phyloP scores from a whole-genome alignment of 2,329 filamentous ascomycete genomes.

The Stachybotrys chlorohalonatus region DNA sequence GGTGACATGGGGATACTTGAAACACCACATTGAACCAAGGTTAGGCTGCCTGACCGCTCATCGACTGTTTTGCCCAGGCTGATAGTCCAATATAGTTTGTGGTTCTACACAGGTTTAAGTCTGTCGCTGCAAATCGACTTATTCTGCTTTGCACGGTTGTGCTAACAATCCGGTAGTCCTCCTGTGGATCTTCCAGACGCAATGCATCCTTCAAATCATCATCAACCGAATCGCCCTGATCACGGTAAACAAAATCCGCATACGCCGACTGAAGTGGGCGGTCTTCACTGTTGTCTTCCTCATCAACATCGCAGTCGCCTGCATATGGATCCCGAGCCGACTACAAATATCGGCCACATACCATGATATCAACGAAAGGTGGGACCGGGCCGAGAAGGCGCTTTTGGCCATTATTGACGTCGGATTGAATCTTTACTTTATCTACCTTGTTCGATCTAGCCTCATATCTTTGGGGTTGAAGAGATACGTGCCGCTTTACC shows the following conservation, averaged over 20 bases:
- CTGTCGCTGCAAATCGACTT: neutral
- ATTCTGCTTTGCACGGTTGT: slow-evolving; percentile 10
- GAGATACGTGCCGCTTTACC: slow-evolving; percentile 37
- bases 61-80: slow-evolving; percentile 2
- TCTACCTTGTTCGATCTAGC: slow-evolving; percentile 30
- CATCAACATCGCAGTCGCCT: slow-evolving; percentile 40
- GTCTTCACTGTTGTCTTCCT: slow-evolving; percentile 28
- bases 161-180: slow-evolving; percentile 11
- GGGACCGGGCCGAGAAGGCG: slow-evolving; percentile 40
- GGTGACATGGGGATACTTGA: slow-evolving; percentile 25
- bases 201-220: slow-evolving; percentile 40
- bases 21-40: slow-evolving; percentile 18
- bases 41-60: slow-evolving; percentile 2
- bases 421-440: slow-evolving; percentile 37
- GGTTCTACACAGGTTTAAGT: slow-evolving; percentile 13
- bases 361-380: slow-evolving; percentile 33
- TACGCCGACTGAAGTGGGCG: slow-evolving; percentile 31
- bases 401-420: slow-evolving; percentile 37
- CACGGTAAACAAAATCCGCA: slow-evolving; percentile 25
- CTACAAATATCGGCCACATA: slow-evolving; percentile 28
- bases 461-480: slow-evolving; percentile 37
- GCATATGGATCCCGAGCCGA: slow-evolving; percentile 40
- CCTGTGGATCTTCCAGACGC: slow-evolving; percentile 26
- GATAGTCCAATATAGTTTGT: slow-evolving; percentile 14
- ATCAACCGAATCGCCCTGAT: slow-evolving; percentile 40